phyloP scores from a whole-genome alignment of 768 basidiomycete species.

The Tricholoma sp. region DNA sequence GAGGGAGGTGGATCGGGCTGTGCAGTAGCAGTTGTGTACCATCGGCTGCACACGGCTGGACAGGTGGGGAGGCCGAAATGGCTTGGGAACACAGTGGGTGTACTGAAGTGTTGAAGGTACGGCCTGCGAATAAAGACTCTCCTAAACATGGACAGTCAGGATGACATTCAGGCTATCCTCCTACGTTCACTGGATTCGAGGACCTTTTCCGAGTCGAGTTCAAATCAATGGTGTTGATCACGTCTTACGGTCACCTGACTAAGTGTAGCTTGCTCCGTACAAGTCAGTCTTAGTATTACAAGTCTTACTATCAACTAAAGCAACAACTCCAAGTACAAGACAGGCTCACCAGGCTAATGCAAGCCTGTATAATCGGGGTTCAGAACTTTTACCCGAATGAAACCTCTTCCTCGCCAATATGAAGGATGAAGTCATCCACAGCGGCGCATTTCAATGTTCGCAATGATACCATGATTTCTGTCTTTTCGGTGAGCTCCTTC shows the following conservation, averaged over 20 bases:
- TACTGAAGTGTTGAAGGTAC: constrained; percentile 39
- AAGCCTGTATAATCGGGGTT: neutral
- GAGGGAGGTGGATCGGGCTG: neutral
- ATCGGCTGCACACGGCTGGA: constrained; percentile 1
- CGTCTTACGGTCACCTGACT: neutral
- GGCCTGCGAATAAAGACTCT: constrained; percentile 52
- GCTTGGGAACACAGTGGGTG: constrained; percentile 17
- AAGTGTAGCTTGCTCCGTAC: no score
- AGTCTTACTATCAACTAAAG: no score
- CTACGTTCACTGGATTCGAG: neutral
- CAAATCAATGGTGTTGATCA: no score
- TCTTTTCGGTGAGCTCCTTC: neutral
- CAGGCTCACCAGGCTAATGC: neutral
- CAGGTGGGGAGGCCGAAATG: constrained; percentile 2
- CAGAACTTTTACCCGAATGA: no score
- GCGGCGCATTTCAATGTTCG: neutral
- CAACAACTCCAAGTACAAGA: no score
- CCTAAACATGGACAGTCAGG: constrained; percentile 73
- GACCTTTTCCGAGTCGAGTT: no score
- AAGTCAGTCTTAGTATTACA: no score
- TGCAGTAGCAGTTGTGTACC: constrained; percentile 2
- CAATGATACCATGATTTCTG: neutral
- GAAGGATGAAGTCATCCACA: neutral
- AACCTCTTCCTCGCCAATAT: neutral
- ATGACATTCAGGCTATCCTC: constrained; percentile 18